A percentile compares a stretch with the other conserved stretches of the same genome.
These are phyloP conservation scores for Trichoderma atroviride DNA, from an alignment of 2,329 filamentous ascomycete genomes.

Conservation along the genomic window DNA sequence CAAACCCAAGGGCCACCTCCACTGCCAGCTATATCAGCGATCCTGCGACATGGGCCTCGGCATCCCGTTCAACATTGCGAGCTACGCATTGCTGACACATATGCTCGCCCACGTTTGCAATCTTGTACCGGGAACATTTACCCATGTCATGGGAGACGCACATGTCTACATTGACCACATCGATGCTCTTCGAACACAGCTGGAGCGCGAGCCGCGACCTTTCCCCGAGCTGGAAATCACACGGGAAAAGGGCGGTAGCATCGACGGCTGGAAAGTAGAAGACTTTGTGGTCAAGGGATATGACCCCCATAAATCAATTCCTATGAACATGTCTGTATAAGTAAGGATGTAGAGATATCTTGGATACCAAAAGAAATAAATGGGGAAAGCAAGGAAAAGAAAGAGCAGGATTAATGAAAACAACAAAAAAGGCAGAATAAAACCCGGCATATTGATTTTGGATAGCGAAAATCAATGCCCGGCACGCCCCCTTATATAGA, in stretches of 20 bases:
- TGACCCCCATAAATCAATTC: conserved; percentile 85
- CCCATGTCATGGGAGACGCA: conserved; percentile 97
- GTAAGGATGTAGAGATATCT: no score
- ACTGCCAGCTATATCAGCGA: conserved; percentile 90
- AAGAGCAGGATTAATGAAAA: background rate
- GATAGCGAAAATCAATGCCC: background rate
- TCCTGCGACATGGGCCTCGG: conserved; percentile 97
- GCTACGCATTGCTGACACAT: conserved; percentile 89
- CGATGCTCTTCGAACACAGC: conserved; percentile 79
- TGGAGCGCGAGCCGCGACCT: conserved; percentile 75
- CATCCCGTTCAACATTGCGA: conserved; percentile 97
- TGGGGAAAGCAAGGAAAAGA: background rate
- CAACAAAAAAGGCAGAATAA: background rate
- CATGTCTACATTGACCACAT: conserved; percentile 94
- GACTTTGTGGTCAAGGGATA: conserved; percentile 90
- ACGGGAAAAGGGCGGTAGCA: conserved; percentile 68
- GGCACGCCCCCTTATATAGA: background rate
- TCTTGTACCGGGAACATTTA: conserved; percentile 81
- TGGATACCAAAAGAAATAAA: background rate
- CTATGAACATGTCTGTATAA: conserved; percentile 98
- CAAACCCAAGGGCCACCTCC: conserved; percentile 67
- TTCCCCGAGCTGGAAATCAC: conserved; percentile 80
- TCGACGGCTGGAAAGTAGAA: conserved; percentile 88
- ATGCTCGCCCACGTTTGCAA: conserved; percentile 91
- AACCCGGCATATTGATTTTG: background rate